A percentile compares a stretch with the other conserved stretches of the same genome.
phyloP scores from a whole-genome alignment of 2,329 filamentous ascomycete genomes.

The Xylaria sp. region DNA sequence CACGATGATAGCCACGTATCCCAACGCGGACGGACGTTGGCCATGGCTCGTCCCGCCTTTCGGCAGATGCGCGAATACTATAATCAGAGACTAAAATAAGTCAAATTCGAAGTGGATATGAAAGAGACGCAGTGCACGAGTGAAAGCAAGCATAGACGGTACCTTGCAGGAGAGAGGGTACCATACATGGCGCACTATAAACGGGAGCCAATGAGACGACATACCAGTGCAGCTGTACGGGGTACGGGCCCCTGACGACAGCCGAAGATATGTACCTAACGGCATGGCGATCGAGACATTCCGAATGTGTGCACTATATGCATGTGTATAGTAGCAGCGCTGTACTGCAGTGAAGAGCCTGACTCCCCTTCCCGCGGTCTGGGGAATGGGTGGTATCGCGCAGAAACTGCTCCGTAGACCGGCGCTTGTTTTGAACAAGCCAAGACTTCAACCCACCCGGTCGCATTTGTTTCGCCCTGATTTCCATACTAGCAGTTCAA shows the following conservation, averaged over 20 bases:
- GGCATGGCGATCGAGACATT: not conserved
- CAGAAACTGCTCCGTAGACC: not conserved
- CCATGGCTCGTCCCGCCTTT: constrained; percentile 27
- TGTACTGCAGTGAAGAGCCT: constrained; percentile 1
- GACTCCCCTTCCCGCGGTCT: not conserved
- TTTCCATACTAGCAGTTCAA: not conserved
- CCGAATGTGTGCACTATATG: not conserved
- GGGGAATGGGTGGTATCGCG: not conserved
- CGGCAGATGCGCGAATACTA: constrained; percentile 8
- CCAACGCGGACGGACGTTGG: not conserved
- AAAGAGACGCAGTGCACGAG: constrained; percentile 13
- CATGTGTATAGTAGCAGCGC: no score
- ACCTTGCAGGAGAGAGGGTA: constrained; percentile 39
- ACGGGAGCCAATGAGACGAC: constrained; percentile 23
- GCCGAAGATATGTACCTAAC: constrained; percentile 7
- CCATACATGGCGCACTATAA: constrained; percentile 31
- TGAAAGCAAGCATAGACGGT: constrained; percentile 26
- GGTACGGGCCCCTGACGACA: constrained; percentile 21
- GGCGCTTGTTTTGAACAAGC: constrained; percentile 36
- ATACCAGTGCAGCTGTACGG: constrained; percentile 25
- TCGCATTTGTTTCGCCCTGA: constrained; percentile 18
- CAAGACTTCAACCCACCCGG: constrained; percentile 20
- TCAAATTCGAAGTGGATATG: constrained; percentile 3
- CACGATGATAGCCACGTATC: not conserved
- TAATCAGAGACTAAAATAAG: constrained; percentile 1